A percentile compares a stretch with the other conserved stretches of the same genome.
Evolutionary conservation across 148 eudicot species (phyloP).

Genomic region (Bassia scoparia): DNA sequence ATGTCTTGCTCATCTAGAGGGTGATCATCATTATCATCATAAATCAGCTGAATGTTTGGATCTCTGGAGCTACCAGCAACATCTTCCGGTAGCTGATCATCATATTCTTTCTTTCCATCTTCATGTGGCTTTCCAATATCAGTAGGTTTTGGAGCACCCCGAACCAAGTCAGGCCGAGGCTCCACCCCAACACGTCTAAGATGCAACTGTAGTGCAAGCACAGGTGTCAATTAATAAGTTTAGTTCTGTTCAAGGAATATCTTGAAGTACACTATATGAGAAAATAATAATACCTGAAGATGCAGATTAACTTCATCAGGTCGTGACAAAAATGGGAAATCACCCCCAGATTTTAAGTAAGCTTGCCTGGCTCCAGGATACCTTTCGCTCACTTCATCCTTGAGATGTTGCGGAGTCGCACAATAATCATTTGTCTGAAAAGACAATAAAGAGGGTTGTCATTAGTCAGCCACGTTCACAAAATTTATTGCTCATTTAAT

Average conservation of each 20-base stretch:
- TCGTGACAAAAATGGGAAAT: slow-evolving; percentile 91
- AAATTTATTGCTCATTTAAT: too few species aligned
- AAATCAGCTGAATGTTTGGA: slow-evolving; percentile 14
- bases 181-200: slow-evolving; percentile 90
- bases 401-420: slow-evolving; percentile 74
- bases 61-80: slow-evolving; percentile 20
- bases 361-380: slow-evolving; percentile 92
- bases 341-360: slow-evolving; percentile 82
- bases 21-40: slow-evolving; percentile 1
- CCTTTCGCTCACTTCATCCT: slow-evolving; percentile 84
- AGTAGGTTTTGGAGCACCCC: slow-evolving; percentile 29
- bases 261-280: background rate
- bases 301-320: slow-evolving; percentile 97
- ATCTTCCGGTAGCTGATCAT: background rate
- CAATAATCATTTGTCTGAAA: slow-evolving; percentile 81
- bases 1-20: slow-evolving; percentile 30
- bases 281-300: slow-evolving; percentile 64
- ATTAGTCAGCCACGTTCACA: background rate
- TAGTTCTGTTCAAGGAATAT: too few species aligned
- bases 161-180: slow-evolving; percentile 65
- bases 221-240: slow-evolving; percentile 1
- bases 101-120: slow-evolving; percentile 11
- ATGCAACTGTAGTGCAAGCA: slow-evolving; percentile 56
- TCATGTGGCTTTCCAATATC: slow-evolving; percentile 1
- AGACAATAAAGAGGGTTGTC: slow-evolving; percentile 10